Evolutionary conservation across 352 stramenopile species (phyloP), one percentile per base, ranked within the genome.

Genomic region (Thalassiosira hispida): DNA sequence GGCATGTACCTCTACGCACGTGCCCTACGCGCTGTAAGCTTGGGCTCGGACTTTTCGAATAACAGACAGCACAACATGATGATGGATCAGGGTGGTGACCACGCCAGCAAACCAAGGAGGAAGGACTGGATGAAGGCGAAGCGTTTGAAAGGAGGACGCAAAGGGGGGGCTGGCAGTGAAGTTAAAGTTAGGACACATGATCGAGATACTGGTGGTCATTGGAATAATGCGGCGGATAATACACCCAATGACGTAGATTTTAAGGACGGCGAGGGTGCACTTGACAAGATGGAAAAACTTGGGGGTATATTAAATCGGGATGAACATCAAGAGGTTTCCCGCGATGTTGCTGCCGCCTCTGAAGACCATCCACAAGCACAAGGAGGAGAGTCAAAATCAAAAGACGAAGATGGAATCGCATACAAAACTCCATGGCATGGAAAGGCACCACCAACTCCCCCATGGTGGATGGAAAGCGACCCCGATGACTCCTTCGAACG

Each of bases 401-500:
- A 38, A 38, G 31, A 38, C 8, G 20, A 57, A 29, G 4, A 60
- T 38, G 23, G 22, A 23, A 38, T 18, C 33, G 11, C 14, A 0
- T 42, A 55, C 47, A n/a, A 72, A 51, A 72, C 42, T 27, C 47
- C 25, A 22, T 61, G 22, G 20, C 25, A 66, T 18, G 44, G 18
- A 5, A 56, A 27, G 4, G 33, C 67, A 27, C 65, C 66, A 9
- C 74, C 74, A 11, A 82, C 74, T 18, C 74, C 74, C 18, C 56
- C 70, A 29, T 83, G 71, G 68, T 61, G 64, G 40, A 38, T 83
- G 1, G 76, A 51, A 31, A 56, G 12, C 62, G 76, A 83, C 35
- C 69, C 70, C 46, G 76, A 83, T 29, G 69, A 83, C 55, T 83
- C 70, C 33, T 83, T 83, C 49, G 76, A 83, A 64, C 76, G 76